phyloP scores from a whole-genome alignment of 139 green algal genomes.

The Bryopsis sp. region DNA sequence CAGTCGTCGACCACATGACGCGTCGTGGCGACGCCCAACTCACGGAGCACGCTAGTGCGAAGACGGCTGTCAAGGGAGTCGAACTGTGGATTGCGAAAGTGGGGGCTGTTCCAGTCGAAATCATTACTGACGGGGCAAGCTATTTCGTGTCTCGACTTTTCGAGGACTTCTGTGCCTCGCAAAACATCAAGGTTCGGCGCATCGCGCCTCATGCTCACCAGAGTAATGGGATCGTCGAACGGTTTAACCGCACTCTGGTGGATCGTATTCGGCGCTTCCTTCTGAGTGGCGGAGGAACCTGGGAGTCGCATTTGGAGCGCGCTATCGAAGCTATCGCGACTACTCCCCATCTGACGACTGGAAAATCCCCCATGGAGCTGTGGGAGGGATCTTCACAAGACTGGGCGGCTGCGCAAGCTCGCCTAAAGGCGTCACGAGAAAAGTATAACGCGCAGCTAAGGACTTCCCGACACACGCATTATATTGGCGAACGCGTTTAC shows the following conservation, averaged over 20 bases:
- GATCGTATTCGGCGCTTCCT: background rate
- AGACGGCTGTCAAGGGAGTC: constrained; percentile 1
- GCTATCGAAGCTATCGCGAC: too few species aligned
- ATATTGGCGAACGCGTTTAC: background rate
- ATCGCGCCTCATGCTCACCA: constrained; percentile 7
- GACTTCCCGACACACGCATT: too few species aligned
- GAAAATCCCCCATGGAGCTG: too few species aligned
- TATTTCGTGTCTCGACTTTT: background rate
- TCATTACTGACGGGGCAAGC: background rate
- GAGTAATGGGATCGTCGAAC: constrained; percentile 4
- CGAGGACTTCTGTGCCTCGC: background rate
- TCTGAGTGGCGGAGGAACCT: too few species aligned
- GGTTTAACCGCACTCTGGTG: constrained; percentile 1
- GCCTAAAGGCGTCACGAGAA: too few species aligned
- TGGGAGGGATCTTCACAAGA: too few species aligned
- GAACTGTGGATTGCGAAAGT: background rate
- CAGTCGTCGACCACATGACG: background rate
- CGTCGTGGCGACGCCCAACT: background rate
- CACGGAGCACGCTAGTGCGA: background rate
- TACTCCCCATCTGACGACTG: too few species aligned
- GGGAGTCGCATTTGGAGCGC: background rate
- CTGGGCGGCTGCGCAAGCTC: too few species aligned
- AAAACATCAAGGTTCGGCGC: background rate
- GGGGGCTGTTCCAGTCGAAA: background rate
- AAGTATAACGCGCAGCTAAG: too few species aligned